Evolutionary conservation across 352 stramenopile genomes (phyloP).

Genomic region (Aphanomyces cochlioides): DNA sequence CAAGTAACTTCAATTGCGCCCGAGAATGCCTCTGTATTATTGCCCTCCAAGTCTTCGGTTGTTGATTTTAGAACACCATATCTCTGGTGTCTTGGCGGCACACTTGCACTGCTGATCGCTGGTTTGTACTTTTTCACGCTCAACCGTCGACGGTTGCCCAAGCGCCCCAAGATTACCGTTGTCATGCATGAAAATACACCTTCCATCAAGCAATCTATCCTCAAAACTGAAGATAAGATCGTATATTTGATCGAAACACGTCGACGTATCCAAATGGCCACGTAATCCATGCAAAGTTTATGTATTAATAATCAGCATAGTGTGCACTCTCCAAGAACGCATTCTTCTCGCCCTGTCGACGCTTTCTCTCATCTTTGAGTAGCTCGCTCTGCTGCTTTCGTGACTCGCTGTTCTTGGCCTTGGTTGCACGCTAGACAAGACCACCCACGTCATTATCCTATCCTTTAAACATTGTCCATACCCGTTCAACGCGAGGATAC

Average conservation of each 20-base stretch:
- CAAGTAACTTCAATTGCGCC: no score
- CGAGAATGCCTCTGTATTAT: no score
- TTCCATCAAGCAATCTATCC: no score
- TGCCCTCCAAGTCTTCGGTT: no score
- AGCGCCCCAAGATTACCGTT: no score
- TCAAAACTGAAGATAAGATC: not conserved
- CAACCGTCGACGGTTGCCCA: no score
- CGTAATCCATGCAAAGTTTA: not conserved
- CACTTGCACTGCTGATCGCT: no score
- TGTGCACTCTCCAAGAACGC: conserved; percentile 13
- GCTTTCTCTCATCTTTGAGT: conserved; percentile 20
- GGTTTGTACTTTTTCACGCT: no score
- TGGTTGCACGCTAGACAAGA: conserved; percentile 14
- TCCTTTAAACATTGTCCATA: not conserved
- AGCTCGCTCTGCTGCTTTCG: conserved; percentile 23
- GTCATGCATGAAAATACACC: no score
- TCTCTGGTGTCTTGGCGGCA: no score
- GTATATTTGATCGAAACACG: conserved; percentile 9
- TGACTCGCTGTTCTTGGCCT: conserved; percentile 16
- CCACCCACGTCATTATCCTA: no score
- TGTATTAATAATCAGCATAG: conserved; percentile 21
- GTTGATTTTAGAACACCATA: no score
- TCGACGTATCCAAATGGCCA: not conserved
- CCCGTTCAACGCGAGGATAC: conserved; percentile 30
- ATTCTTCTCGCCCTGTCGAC: conserved; percentile 24